Conservation (phyloP, 2,329 filamentous ascomycete species). For the Helminthosporium solani region DNA sequence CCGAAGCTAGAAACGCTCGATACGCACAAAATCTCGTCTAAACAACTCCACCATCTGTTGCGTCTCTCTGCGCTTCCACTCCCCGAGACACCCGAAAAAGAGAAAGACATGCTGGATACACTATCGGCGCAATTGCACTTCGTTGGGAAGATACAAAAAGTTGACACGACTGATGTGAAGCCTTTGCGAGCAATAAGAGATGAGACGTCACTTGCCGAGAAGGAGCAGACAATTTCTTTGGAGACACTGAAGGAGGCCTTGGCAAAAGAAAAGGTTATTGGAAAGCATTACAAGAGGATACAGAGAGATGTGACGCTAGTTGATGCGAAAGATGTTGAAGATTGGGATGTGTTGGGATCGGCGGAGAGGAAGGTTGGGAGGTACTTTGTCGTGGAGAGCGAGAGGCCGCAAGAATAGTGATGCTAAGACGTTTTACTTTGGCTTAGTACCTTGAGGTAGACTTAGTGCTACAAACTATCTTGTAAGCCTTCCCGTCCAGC, state of each 20-base stretch:
- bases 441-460: background rate
- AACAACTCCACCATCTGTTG: constrained; percentile 79
- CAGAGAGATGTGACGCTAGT: constrained; percentile 47
- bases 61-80: constrained; percentile 83
- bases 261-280: constrained; percentile 60
- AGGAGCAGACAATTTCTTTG: constrained; percentile 61
- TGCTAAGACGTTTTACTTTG: background rate
- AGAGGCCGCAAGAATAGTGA: constrained; percentile 41
- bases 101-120: constrained; percentile 69
- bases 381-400: constrained; percentile 76
- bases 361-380: constrained; percentile 67
- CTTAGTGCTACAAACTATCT: background rate
- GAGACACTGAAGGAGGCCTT: constrained; percentile 59
- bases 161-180: constrained; percentile 70
- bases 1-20: constrained; percentile 29
- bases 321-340: constrained; percentile 51
- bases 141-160: constrained; percentile 78
- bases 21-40: constrained; percentile 56
- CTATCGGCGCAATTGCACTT: constrained; percentile 85
- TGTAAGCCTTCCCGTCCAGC: background rate
- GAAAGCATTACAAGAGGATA: constrained; percentile 54
- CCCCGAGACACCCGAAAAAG: constrained; percentile 63
- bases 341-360: constrained; percentile 69
- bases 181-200: constrained; percentile 80
- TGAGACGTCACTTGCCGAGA: constrained; percentile 62